Evolutionary conservation across 139 green algal species (phyloP).

Genomic region (Chlorella sp.): DNA sequence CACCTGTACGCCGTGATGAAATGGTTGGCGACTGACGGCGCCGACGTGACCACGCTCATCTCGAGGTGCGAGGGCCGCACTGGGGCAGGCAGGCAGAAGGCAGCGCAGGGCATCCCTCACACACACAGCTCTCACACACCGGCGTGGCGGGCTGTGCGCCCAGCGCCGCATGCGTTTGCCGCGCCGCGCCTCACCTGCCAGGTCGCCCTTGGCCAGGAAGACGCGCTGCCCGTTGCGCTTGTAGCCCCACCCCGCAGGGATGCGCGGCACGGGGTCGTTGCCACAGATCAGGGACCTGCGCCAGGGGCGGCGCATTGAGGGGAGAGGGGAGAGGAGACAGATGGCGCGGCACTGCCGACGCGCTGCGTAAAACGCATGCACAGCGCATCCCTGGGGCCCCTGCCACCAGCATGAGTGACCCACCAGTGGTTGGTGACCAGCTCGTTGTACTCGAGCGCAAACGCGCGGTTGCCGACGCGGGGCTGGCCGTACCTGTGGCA

Average conservation of each 20-base stretch:
- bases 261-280: not conserved
- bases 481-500: conserved; percentile 67
- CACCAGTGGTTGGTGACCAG: conserved; percentile 55
- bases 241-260: not conserved
- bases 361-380: not conserved
- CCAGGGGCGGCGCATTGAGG: not conserved
- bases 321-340: not conserved
- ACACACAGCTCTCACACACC: too few relatives aligned
- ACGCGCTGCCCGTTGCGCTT: too few relatives aligned
- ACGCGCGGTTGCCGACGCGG: conserved; percentile 60
- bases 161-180: too few relatives aligned
- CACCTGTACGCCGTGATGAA: too few relatives aligned
- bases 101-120: too few relatives aligned
- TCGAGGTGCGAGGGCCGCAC: too few relatives aligned
- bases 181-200: too few relatives aligned
- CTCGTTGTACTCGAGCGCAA: conserved; percentile 51
- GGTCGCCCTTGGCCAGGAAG: too few relatives aligned
- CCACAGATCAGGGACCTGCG: not conserved
- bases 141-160: too few relatives aligned
- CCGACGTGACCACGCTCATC: not conserved
- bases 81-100: too few relatives aligned
- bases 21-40: not conserved
- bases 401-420: conserved; percentile 50
- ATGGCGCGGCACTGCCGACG: not conserved
- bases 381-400: not conserved